Conservation (phyloP, 768 basidiomycete genomes). For the Pleurotus sapidus region DNA sequence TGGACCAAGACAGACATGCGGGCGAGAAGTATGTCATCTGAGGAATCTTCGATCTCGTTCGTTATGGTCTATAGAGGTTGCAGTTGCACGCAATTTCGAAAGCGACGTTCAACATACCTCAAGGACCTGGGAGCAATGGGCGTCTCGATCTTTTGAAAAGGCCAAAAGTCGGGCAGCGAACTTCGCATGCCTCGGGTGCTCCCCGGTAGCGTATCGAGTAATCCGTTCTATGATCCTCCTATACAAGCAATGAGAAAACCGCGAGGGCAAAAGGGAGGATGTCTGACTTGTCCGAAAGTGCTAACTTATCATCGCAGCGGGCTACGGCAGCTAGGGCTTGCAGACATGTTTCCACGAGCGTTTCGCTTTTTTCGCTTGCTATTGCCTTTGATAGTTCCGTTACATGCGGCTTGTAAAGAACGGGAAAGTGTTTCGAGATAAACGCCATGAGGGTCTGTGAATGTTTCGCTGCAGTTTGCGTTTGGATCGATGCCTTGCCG, state of each 20-base stretch:
- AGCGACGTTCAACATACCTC: conserved; percentile 44
- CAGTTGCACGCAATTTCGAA: neutral
- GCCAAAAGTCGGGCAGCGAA: conserved; percentile 79
- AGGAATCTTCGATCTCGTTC: conserved; percentile 41
- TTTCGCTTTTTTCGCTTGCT: conserved; percentile 55
- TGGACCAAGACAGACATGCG: conserved; percentile 74
- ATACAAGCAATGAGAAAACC: neutral
- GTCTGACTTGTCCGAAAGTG: conserved; percentile 66
- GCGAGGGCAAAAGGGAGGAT: neutral
- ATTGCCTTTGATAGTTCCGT: conserved; percentile 75
- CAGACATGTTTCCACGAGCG: conserved; percentile 62
- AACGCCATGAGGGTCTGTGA: conserved; percentile 53
- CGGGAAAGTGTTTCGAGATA: conserved; percentile 74
- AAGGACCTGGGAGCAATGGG: conserved; percentile 52
- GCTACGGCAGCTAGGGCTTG: conserved; percentile 74
- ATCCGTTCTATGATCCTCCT: conserved; percentile 72
- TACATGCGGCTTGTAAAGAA: conserved; percentile 70
- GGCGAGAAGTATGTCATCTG: conserved; percentile 55
- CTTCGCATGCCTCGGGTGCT: conserved; percentile 71
- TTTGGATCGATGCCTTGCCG: conserved; percentile 32
- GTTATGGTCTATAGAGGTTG: conserved; percentile 50
- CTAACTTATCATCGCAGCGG: conserved; percentile 53
- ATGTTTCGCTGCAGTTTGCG: conserved; percentile 35
- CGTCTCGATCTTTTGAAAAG: conserved; percentile 49
- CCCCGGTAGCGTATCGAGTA: conserved; percentile 52